Evolutionary conservation across 2,329 filamentous ascomycete genomes (phyloP), one percentile per base, ranked within the genome.

Genomic region (Magnaporthales sp.): DNA sequence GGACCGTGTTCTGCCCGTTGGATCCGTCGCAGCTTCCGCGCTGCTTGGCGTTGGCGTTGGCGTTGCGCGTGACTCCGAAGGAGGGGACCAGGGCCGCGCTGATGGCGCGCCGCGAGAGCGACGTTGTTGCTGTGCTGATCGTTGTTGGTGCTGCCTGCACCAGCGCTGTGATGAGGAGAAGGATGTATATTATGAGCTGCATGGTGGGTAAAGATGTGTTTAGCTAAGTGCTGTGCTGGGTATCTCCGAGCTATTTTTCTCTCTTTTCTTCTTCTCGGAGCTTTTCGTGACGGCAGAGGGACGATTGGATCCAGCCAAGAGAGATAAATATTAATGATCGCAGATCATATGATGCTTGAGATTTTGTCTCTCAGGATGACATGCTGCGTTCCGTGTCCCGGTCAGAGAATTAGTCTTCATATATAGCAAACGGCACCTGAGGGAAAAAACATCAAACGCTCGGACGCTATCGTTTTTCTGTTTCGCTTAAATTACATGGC

Each of bases 21-120:
- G 68, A 64, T 4, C 64, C 68, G 61, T 68, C 66, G 61, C 69
- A 70, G 66, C 66, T 67, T 54, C 66, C 66, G 10, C 22, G 13
- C 62, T 67, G 66, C 27, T 56, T 51, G 26, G 58, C 32, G 31
- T 63, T 31, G 24, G 65, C 31, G 27, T 66, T 66, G 22, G 32
- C 29, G 15, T 32, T 56, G 24, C 38, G 54, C 30, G 62, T 32
- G 63, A 67, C 66, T 22, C 66, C 66, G 22, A 62, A 67, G 7
- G 26, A 7, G 3, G 66, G 66, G n/a, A 67, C 66, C 27, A 67
- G 66, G 30, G 46, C 29, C 19, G 26, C 19, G 11, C 26, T 13
- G 31, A 22, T 4, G 15, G 24, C 63, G 63, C 61, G 61, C 27
- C 61, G 30, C 15, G 38, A n/a, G 38, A 46, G 38, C 8, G 38